Conservation (phyloP, 1,284 basidiomycete species). For the Puccinia horiana region DNA sequence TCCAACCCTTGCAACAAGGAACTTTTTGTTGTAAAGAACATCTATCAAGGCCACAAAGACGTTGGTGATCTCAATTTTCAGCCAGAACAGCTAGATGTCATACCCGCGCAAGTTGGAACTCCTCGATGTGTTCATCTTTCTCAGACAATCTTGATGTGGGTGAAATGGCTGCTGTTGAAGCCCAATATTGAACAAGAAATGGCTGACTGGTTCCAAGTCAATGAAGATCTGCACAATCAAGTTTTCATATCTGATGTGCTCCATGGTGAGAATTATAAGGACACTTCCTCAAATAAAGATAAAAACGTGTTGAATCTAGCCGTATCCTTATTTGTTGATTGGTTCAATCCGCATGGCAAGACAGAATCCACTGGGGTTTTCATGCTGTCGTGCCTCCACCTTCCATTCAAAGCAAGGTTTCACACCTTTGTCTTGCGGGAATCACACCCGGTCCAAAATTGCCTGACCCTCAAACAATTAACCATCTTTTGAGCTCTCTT, state of each 20-base stretch:
- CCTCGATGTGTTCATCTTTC: slow-evolving; percentile 4
- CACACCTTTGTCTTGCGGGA: slow-evolving; percentile 16
- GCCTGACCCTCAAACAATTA: slow-evolving; percentile 5
- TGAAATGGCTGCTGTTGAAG: slow-evolving; percentile 26
- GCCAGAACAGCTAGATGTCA: not conserved
- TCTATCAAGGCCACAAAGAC: slow-evolving; percentile 6
- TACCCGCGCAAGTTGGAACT: not conserved
- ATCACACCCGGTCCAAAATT: slow-evolving; percentile 9
- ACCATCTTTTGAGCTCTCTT: not conserved
- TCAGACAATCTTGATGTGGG: slow-evolving; percentile 18
- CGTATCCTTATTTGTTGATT: slow-evolving; percentile 32
- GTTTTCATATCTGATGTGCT: slow-evolving; percentile 2
- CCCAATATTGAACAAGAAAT: slow-evolving; percentile 12
- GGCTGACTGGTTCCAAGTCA: not conserved
- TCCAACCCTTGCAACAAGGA: not conserved
- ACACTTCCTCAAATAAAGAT: not conserved
- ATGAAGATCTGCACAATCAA: not conserved
- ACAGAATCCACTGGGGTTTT: slow-evolving; percentile 3
- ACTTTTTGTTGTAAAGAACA: not conserved
- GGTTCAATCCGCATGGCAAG: slow-evolving; percentile 20
- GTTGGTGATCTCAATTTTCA: not conserved
- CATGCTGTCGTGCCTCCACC: slow-evolving; percentile 7
- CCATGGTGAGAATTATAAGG: not conserved
- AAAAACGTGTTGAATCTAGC: not conserved
- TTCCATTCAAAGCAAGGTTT: not conserved